Conservation (phyloP, 148 eudicot species). For the Dianthus caryophyllus region DNA sequence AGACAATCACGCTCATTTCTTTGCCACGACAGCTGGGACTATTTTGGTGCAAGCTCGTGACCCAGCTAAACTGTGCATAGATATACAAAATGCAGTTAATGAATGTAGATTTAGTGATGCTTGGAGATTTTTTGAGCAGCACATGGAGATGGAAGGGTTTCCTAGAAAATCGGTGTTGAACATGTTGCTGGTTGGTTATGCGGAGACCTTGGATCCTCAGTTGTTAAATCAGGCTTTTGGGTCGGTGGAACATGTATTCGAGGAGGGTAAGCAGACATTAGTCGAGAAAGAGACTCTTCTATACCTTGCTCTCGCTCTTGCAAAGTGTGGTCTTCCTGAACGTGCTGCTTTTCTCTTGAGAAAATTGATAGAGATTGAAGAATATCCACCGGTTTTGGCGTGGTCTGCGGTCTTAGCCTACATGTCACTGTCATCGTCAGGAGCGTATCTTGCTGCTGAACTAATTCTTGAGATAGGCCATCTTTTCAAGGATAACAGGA, state of each 20-base stretch:
- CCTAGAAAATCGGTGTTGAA: constrained; percentile 66
- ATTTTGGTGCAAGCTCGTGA: constrained; percentile 82
- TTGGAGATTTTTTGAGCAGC: constrained; percentile 67
- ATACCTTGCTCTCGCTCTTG: constrained; percentile 61
- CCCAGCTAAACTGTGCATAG: constrained; percentile 59
- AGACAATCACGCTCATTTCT: constrained; percentile 11
- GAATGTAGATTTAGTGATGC: constrained; percentile 59
- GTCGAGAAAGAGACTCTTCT: constrained; percentile 63
- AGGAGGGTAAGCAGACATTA: constrained; percentile 59
- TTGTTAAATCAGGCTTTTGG: constrained; percentile 70
- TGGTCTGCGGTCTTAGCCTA: constrained; percentile 75
- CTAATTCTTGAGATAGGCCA: constrained; percentile 85
- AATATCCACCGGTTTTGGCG: constrained; percentile 61
- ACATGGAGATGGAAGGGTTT: constrained; percentile 88
- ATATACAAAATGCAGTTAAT: constrained; percentile 53
- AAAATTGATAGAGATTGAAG: constrained; percentile 61
- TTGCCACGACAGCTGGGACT: constrained; percentile 47
- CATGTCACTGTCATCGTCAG: constrained; percentile 60
- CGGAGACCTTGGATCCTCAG: constrained; percentile 48
- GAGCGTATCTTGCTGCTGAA: constrained; percentile 83
- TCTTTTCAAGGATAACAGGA: constrained; percentile 79
- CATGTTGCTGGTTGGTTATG: constrained; percentile 45
- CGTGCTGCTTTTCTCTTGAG: constrained; percentile 69
- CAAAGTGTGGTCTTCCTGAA: constrained; percentile 54
- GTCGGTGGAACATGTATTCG: constrained; percentile 62